These are phyloP conservation scores for Salix koriyanagi DNA, from an alignment of 345 rosid species.

Conservation along the genomic window DNA sequence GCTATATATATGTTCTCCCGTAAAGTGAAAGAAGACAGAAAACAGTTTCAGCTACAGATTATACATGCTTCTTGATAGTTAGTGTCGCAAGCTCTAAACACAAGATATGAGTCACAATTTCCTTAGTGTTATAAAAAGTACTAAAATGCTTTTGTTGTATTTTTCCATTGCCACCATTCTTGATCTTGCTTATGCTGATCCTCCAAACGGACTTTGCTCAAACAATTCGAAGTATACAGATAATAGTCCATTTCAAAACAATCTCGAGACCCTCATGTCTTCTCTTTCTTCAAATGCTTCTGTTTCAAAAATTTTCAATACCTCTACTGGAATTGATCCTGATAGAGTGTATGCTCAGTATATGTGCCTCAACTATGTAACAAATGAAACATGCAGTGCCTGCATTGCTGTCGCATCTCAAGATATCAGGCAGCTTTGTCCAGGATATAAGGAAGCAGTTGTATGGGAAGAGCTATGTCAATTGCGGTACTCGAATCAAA, in stretches of 20 bases:
- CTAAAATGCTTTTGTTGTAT: background rate
- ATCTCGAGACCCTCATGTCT: background rate
- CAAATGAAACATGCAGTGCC: slow-evolving; percentile 6
- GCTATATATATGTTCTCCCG: too few species aligned
- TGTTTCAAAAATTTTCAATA: background rate
- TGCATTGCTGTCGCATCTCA: slow-evolving; percentile 19
- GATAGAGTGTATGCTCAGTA: slow-evolving; percentile 28
- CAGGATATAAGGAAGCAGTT: slow-evolving; percentile 18
- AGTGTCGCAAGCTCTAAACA: background rate
- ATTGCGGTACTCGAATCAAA: slow-evolving; percentile 24
- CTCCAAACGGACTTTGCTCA: slow-evolving; percentile 13
- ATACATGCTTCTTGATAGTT: background rate
- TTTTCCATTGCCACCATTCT: background rate
- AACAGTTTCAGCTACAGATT: too few species aligned
- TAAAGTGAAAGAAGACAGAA: too few species aligned
- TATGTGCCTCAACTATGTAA: slow-evolving; percentile 34
- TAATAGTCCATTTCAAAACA: slow-evolving; percentile 1
- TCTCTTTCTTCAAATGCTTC: slow-evolving; percentile 18
- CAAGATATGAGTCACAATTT: background rate
- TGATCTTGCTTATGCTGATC: slow-evolving; percentile 16
- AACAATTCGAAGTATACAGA: background rate
- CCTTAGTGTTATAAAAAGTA: background rate
- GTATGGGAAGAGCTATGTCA: slow-evolving; percentile 41
- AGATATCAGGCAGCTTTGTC: slow-evolving; percentile 21
- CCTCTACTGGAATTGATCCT: slow-evolving; percentile 16